Evolutionary conservation across 23 red algal species (phyloP), one percentile per base, ranked within the genome.

Genomic region (Agarophyton chilense): DNA sequence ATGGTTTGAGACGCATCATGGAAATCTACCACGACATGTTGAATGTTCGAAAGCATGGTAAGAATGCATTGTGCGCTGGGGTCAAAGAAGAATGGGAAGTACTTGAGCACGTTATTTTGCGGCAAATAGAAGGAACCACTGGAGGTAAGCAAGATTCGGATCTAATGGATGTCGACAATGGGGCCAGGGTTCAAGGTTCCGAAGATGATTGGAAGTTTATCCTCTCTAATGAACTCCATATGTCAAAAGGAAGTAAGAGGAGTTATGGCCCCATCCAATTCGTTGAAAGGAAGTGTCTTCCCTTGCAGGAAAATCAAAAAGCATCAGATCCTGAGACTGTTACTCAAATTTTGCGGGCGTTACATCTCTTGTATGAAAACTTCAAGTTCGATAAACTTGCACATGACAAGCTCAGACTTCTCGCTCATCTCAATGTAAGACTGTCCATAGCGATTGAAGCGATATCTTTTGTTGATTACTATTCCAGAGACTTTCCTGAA

Each of bases 281-380:
- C 3, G 13, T 40, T 12, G n/a, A 21, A 46, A 2, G 41, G n/a
- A 46, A 26, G 2, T 33, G 24, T 47, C 24, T 12, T 18, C 14
- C 21, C 14, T 10, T 49, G 41, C 19, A 39, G 47, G 39, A 43
- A 47, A 28, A 12, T 29, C 38, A 29, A 33, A 74, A 74, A 17
- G 10, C 18, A 46, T 25, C 68, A 46, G 68, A 74, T 47, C 4
- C 43, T 47, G 74, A 78, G 6, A 77, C 54, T 52, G 17, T 72
- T 0, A 34, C 38, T 78, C 60, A 40, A 6, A 61, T 94, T 60
- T 62, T 82, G 44, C 43, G 50, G 43, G 82, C 58, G 1, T 70
- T 94, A 45, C 92, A 94, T 89, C 67, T 94, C 19, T 73, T 94
- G 66, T 94, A 94, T 81, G 92, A 94, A 72, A 78, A 84, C 50